Evolutionary conservation across 2,329 filamentous ascomycete species (phyloP).

Genomic region (Aspergillus intermedius): DNA sequence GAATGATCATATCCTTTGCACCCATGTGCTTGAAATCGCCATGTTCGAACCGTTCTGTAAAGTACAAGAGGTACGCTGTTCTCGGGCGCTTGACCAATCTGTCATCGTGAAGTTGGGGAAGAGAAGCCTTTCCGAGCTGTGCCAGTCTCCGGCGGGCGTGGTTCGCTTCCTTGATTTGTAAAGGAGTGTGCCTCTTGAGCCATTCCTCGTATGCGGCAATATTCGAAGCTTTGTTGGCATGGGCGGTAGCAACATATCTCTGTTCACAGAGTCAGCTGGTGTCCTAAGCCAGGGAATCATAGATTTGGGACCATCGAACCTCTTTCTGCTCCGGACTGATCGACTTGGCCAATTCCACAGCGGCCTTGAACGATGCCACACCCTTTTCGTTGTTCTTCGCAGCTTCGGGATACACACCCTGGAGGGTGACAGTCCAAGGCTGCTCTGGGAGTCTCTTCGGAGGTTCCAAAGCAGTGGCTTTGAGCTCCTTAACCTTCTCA

Average conservation of each 20-base stretch:
- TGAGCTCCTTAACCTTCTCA: slow-evolving; percentile 27
- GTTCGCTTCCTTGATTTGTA: slow-evolving; percentile 56
- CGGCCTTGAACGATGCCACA: slow-evolving; percentile 15
- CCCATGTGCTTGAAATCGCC: slow-evolving; percentile 48
- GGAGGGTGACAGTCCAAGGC: slow-evolving; percentile 17
- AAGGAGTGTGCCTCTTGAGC: slow-evolving; percentile 49
- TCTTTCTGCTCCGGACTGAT: slow-evolving; percentile 15
- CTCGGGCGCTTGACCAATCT: slow-evolving; percentile 43
- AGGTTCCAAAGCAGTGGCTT: slow-evolving; percentile 20
- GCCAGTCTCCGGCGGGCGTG: slow-evolving; percentile 43
- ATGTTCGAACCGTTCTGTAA: slow-evolving; percentile 36
- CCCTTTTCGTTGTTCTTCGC: slow-evolving; percentile 1
- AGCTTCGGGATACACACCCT: slow-evolving; percentile 12
- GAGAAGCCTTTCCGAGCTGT: slow-evolving; percentile 15
- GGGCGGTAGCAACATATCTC: slow-evolving; percentile 49
- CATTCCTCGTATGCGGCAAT: slow-evolving; percentile 45
- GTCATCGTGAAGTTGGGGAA: slow-evolving; percentile 45
- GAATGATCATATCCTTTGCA: slow-evolving; percentile 26
- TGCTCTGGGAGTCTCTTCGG: slow-evolving; percentile 30
- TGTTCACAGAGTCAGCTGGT: slow-evolving; percentile 23
- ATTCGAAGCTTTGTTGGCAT: slow-evolving; percentile 41
- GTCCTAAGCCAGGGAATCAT: neutral
- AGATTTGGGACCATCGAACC: slow-evolving; percentile 10
- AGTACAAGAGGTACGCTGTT: slow-evolving; percentile 41
- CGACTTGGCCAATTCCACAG: slow-evolving; percentile 9